Base-by-base conservation (phyloP, 1,284 basidiomycete species). In the Tilletia caries region DNA sequence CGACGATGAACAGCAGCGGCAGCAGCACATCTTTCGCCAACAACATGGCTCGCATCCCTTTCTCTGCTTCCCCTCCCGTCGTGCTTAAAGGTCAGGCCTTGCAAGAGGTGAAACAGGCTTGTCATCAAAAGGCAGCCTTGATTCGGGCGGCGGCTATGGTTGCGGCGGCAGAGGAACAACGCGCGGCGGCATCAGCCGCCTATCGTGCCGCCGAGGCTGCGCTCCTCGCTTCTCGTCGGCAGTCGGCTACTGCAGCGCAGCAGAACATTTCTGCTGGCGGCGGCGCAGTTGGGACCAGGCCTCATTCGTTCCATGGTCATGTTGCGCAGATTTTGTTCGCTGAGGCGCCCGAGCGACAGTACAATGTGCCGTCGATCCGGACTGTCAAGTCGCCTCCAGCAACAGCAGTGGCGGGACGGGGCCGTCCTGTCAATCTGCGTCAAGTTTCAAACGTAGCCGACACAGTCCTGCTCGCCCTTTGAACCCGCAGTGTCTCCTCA, bases 181-280 rank as follows among this genome's bases (percentile, higher is more conserved):
- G 58, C 27, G 58, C 32, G 18, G 58, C 58, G 29, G 58, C 58
- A n/a, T 20, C 29, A 18, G 58, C 58, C 15, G 58, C 58, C 29
- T 62, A 62, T 34, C 58, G 58, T 20, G 58, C 58, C 29, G 58
- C 58, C 18, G 58, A 62, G 34, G 58, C 29, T 15, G 58, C 58
- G 6, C 32, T 62, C 27, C 58, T 62, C 10, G 58, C 58, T 23
- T 33, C 29, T 20, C 27, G 58, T 10, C 27, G 58, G 33, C 58
- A 62, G 58, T 62, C 58, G 8, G 37, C 37, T 41, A 15, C 37
- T 6, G 37, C 37, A 10, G 37, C 10, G 37, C 37, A 41, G 15
- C 37, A 41, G 37, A 6, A 41, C 8, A 10, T 15, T 41, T 41
- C 37, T n/a, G 20, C 6, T 25, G 48, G 48, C 12, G 23, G 48